phyloP scores from a whole-genome alignment of 1,284 basidiomycete species.

The Peniophora sp. region DNA sequence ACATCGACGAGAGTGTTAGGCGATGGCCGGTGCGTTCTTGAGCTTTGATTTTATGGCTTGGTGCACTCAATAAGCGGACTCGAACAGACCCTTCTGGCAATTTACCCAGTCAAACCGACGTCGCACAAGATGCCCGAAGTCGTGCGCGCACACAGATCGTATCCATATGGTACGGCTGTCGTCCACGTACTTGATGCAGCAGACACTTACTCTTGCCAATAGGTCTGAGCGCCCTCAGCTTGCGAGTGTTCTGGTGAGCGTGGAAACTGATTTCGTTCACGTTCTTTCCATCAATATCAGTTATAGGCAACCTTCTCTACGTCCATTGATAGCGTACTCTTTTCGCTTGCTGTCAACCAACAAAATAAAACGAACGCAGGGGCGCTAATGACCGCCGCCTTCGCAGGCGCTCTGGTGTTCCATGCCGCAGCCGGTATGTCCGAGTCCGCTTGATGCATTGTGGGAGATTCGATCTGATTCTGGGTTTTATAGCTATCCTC shows the following conservation, averaged over 20 bases:
- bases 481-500: conserved; percentile 21
- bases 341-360: conserved; percentile 18
- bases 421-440: conserved; percentile 25
- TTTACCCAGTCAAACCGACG: too few species aligned
- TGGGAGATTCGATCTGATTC: neutral
- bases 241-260: conserved; percentile 19
- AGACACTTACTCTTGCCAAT: too few species aligned
- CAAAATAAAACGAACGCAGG: conserved; percentile 13
- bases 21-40: too few species aligned
- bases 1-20: too few species aligned
- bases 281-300: too few species aligned
- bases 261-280: neutral
- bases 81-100: too few species aligned
- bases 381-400: conserved; percentile 20
- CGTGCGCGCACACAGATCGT: conserved; percentile 14
- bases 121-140: neutral
- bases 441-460: neutral
- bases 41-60: too few species aligned
- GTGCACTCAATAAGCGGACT: too few species aligned
- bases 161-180: conserved; percentile 15
- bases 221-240: conserved; percentile 20
- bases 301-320: conserved; percentile 32
- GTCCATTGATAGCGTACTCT: conserved; percentile 25
- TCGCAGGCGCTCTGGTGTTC: conserved; percentile 28
- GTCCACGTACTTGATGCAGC: too few species aligned